Base-by-base conservation (phyloP, 129 eudicot species). In the Glebionis coronaria region DNA sequence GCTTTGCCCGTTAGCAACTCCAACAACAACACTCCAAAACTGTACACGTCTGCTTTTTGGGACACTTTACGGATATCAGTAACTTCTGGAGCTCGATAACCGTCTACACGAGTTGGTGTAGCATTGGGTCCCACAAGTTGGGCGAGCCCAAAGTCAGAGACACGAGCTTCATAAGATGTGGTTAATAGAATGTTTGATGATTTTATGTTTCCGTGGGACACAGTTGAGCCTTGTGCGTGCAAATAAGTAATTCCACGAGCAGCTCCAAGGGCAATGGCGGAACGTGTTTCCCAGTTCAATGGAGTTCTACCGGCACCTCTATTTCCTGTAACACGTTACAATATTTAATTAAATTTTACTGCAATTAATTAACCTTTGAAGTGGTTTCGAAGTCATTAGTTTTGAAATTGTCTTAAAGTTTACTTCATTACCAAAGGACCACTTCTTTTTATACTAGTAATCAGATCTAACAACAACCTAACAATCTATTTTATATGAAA, bases 51-150 rank as follows among this genome's bases (percentile, higher is more conserved):
- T 0, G 95, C 95, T 56, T 87, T 87, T 47, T 85, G 95, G 31
- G 95, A 87, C 63, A 87, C 81, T 61, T 70, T 85, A 9, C 86
- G 82, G 25, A 87, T 68, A 49, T 87, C 90, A 0, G 93, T 91
- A 2, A 91, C 90, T 73, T 91, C 97, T 0, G 97, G 97, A 9
- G 97, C 97, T 1, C 93, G 84, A 52, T 91, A 91, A 28, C 97
- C 97, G 2, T 83, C 90, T 12, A 87, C 78, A 3, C 92, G 95
- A 75, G 83, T 87, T 12, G 95, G 90, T 2, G 83, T 65, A 19
- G 88, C 27, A 4, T 71, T 65, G n/a, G 95, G 88, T 8, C 84
- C 91, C 27, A 81, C 90, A 2, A 91, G 87, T 51, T 91, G 97
- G 6, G 93, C 88, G 2, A 87, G 90, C n/a, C 97, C 97, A 1